A percentile compares a stretch with the other conserved stretches of the same genome.
Conservation (phyloP, 352 stramenopile species). For the Phytophthora litchii region DNA sequence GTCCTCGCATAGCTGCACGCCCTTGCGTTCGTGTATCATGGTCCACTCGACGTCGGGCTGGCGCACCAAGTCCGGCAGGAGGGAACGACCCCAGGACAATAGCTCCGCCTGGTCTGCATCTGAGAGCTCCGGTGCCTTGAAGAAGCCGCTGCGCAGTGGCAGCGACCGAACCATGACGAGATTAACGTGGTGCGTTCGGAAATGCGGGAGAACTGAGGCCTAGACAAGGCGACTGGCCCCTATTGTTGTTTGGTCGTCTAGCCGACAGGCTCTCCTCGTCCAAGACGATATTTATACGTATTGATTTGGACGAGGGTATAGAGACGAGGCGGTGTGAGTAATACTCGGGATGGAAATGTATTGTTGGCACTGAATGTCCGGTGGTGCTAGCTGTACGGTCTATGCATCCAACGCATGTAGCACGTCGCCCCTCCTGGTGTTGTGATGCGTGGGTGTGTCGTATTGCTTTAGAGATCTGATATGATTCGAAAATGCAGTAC, state of each 20-base stretch:
- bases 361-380: background rate
- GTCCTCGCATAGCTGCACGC: conserved; percentile 74
- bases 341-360: conserved; percentile 3
- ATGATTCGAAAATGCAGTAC: conserved; percentile 3
- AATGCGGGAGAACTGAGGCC: conserved; percentile 8
- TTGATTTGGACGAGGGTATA: conserved; percentile 14
- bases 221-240: conserved; percentile 30
- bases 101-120: conserved; percentile 71
- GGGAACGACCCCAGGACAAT: conserved; percentile 72
- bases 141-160: conserved; percentile 80
- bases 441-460: background rate
- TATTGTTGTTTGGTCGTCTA: conserved; percentile 31
- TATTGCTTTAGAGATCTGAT: background rate
- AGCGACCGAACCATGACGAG: conserved; percentile 74
- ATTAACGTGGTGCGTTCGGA: background rate
- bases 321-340: conserved; percentile 13
- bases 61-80: conserved; percentile 68
- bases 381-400: background rate
- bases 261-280: background rate
- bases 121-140: conserved; percentile 65
- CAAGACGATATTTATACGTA: conserved; percentile 24
- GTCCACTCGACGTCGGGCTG: conserved; percentile 81
- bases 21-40: conserved; percentile 74
- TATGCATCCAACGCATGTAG: background rate
- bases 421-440: conserved; percentile 7